Evolutionary conservation across 768 basidiomycete genomes (phyloP), one percentile per base, ranked within the genome.

Genomic region (Kwoniella sp.): DNA sequence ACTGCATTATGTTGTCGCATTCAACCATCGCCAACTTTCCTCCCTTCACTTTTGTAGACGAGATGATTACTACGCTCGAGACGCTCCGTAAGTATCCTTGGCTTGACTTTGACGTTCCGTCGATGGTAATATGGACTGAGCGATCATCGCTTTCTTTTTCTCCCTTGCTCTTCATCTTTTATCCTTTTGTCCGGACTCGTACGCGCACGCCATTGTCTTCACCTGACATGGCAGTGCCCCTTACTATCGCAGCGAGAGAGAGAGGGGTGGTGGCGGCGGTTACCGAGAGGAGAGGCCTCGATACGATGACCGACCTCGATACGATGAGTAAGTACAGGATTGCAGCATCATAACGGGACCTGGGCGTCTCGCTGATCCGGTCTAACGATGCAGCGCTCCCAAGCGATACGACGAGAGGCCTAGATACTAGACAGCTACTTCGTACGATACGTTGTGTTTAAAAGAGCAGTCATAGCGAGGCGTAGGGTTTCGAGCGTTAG

Each of bases 281-380:
- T 56, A 67, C 45, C 53, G 71, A 2, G 71, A 72, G 0, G 70
- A 72, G 58, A 57, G 70, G 25, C 70, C 70, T 30, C 2, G 71
- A 15, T 74, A 74, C 55, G 73, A 74, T 28, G 71, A 72, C 38
- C 48, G 73, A 56, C 73, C 73, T 22, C 59, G 69, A 34, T 68
- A 72, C 63, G 69, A 71, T 50, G 66, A 52, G 60, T 45, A 20
- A 45, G 41, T 34, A 5, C 13, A 34, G n/a, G n/a, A n/a, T n/a
- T n/a, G n/a, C n/a, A n/a, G 5, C 34, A 13, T 37, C 34, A 37
- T 37, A 13, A 7, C 34, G 34, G 7, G 34, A 37, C 13, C 13
- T 37, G 34, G 34, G 13, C 34, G 7, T 37, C 34, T 17, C 17
- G 41, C 41, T 45, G 41, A 45, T 45, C 20, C 41, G 20, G 3